A percentile compares a stretch with the other conserved stretches of the same genome.
Conservation (phyloP, 192 early-diverging fungal genomes). For the Dissophora ornata region DNA sequence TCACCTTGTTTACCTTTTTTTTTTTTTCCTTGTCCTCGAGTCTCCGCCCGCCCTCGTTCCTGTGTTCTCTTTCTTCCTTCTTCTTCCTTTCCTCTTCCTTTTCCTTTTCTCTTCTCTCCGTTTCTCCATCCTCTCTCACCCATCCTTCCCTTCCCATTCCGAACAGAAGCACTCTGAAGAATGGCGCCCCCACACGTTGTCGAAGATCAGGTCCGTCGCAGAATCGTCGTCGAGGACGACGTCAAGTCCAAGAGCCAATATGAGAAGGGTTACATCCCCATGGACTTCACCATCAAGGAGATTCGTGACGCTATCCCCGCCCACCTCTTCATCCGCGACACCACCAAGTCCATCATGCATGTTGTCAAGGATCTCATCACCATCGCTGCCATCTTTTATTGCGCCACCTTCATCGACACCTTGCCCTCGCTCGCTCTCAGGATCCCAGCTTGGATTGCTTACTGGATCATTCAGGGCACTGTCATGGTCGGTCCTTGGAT, state of each 20-base stretch:
- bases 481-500: constrained; percentile 93
- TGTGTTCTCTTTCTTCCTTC: background rate
- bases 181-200: constrained; percentile 45
- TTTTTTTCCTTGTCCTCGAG: background rate
- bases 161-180: background rate
- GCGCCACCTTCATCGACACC: constrained; percentile 75
- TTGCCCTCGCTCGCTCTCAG: constrained; percentile 59
- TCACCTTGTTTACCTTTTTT: too few species aligned
- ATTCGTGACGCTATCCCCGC: constrained; percentile 90
- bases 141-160: background rate
- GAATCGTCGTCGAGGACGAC: constrained; percentile 35
- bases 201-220: constrained; percentile 27
- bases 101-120: background rate
- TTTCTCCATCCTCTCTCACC: background rate
- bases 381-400: constrained; percentile 71
- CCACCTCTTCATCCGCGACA: constrained; percentile 91
- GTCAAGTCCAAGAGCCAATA: constrained; percentile 25
- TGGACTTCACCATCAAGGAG: constrained; percentile 90
- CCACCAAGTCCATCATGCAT: constrained; percentile 83
- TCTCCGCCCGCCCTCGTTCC: too few species aligned
- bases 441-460: constrained; percentile 75
- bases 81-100: background rate
- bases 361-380: constrained; percentile 81
- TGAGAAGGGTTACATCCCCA: constrained; percentile 65
- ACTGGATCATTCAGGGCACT: constrained; percentile 88